Percentiles rank a stretch among this genome's conserved stretches.
Conservation (phyloP, 768 basidiomycete genomes). For the Leccinum variicolor region DNA sequence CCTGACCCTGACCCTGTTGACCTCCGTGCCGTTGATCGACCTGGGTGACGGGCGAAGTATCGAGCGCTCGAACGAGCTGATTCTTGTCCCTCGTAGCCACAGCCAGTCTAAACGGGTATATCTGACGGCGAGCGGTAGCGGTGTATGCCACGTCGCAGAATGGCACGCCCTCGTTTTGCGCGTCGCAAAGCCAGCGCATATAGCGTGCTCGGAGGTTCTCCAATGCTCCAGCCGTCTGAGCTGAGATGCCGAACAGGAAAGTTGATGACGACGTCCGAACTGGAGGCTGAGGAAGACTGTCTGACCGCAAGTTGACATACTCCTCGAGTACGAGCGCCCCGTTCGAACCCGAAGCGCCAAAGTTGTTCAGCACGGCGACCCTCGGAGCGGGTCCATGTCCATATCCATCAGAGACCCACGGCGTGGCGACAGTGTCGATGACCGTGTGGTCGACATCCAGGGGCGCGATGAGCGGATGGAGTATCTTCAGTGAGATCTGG, state of each 20-base stretch:
- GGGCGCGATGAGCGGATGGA: conserved; percentile 56
- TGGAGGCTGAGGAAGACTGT: not conserved
- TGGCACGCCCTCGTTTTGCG: conserved; percentile 19
- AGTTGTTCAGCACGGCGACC: conserved; percentile 66
- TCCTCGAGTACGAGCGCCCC: conserved; percentile 61
- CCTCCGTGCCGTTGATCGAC: conserved; percentile 16
- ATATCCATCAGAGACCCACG: conserved; percentile 41
- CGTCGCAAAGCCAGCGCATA: conserved; percentile 44
- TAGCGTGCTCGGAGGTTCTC: conserved; percentile 46
- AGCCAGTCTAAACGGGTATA: conserved; percentile 51
- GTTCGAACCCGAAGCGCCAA: conserved; percentile 74
- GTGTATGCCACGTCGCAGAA: conserved; percentile 63
- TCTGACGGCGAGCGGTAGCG: conserved; percentile 59
- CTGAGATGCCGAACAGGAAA: conserved; percentile 60
- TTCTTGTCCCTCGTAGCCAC: conserved; percentile 40
- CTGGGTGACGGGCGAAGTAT: conserved; percentile 31
- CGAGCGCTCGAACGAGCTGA: conserved; percentile 48
- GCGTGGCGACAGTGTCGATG: conserved; percentile 39
- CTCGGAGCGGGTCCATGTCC: conserved; percentile 34
- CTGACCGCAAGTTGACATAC: conserved; percentile 20
- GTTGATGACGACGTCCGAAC: conserved; percentile 13
- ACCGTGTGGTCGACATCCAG: conserved; percentile 45
- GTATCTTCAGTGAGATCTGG: conserved; percentile 52
- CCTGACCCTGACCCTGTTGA: conserved; percentile 19
- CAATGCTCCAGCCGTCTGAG: conserved; percentile 48